Percentiles rank a stretch among this genome's conserved stretches.
These are phyloP conservation scores for Neopestalotiopsis clavispora DNA, from an alignment of 2,329 filamentous ascomycete species.

Conservation along the genomic window DNA sequence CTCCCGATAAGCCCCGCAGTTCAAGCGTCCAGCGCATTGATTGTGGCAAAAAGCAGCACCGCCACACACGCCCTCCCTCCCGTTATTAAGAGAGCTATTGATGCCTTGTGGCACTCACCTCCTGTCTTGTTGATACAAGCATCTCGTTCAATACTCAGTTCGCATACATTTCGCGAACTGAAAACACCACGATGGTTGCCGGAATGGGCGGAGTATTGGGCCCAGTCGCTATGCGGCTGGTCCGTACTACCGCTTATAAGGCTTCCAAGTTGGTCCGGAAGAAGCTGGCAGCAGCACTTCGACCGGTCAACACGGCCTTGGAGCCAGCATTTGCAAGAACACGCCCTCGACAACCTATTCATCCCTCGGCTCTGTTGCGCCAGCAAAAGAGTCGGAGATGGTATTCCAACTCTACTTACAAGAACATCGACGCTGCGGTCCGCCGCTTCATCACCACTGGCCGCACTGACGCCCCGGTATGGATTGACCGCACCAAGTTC, in stretches of 20 bases:
- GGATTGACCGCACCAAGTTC: slow-evolving; percentile 54
- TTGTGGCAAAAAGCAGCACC: slow-evolving; percentile 17
- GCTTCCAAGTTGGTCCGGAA: slow-evolving; percentile 56
- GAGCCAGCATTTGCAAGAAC: slow-evolving; percentile 51
- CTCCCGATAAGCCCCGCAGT: slow-evolving; percentile 6
- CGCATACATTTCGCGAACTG: slow-evolving; percentile 28
- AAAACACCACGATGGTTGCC: slow-evolving; percentile 54
- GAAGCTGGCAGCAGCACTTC: slow-evolving; percentile 51
- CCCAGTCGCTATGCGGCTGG: slow-evolving; percentile 58
- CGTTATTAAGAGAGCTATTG: neutral
- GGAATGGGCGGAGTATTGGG: slow-evolving; percentile 60
- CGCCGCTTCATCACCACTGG: slow-evolving; percentile 57
- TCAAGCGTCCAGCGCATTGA: neutral
- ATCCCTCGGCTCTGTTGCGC: slow-evolving; percentile 54
- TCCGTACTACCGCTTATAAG: slow-evolving; percentile 56
- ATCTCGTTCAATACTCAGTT: slow-evolving; percentile 19
- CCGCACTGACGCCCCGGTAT: slow-evolving; percentile 35
- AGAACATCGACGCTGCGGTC: slow-evolving; percentile 49
- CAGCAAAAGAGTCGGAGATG: slow-evolving; percentile 56
- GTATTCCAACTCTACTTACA: slow-evolving; percentile 49
- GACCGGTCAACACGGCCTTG: slow-evolving; percentile 50
- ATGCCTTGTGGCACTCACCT: slow-evolving; percentile 13
- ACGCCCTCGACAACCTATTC: slow-evolving; percentile 54
- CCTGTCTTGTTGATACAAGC: slow-evolving; percentile 16
- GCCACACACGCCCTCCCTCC: neutral